Evolutionary conservation across 345 rosid genomes (phyloP).

Genomic region (Aquilaria yunnanensis): DNA sequence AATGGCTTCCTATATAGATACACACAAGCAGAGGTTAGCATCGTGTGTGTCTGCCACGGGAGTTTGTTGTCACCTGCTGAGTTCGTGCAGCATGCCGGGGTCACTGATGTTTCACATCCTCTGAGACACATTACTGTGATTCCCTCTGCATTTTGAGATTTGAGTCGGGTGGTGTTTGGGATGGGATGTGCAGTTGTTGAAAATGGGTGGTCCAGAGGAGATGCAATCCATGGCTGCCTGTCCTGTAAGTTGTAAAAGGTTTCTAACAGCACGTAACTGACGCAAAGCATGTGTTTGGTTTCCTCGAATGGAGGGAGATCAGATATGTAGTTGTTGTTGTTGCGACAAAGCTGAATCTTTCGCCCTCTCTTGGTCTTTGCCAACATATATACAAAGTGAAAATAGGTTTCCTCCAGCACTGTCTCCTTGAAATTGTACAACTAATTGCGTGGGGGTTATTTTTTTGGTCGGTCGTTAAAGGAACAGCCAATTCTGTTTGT

Average conservation of each 20-base stretch:
- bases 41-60: slow-evolving; percentile 71
- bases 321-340: too few species aligned
- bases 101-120: slow-evolving; percentile 42
- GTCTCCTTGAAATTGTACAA: too few species aligned
- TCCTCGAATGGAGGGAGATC: too few species aligned
- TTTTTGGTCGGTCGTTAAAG: too few species aligned
- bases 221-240: background rate
- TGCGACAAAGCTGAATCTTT: too few species aligned
- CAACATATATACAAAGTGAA: too few species aligned
- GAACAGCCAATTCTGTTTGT: too few species aligned
- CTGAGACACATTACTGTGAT: slow-evolving; percentile 48
- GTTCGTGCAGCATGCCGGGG: slow-evolving; percentile 76
- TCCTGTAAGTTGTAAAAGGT: background rate
- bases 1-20: slow-evolving; percentile 54
- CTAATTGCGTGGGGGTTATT: too few species aligned
- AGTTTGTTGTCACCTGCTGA: slow-evolving; percentile 58
- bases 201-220: background rate
- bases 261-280: background rate
- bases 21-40: slow-evolving; percentile 46
- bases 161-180: background rate
- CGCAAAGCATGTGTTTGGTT: too few species aligned
- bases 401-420: too few species aligned
- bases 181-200: background rate
- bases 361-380: too few species aligned
- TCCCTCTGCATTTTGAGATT: slow-evolving; percentile 27